A percentile compares a stretch with the other conserved stretches of the same genome.
Conservation (phyloP, 2,329 filamentous ascomycete genomes). For the Exophiala phaeomuriformis region DNA sequence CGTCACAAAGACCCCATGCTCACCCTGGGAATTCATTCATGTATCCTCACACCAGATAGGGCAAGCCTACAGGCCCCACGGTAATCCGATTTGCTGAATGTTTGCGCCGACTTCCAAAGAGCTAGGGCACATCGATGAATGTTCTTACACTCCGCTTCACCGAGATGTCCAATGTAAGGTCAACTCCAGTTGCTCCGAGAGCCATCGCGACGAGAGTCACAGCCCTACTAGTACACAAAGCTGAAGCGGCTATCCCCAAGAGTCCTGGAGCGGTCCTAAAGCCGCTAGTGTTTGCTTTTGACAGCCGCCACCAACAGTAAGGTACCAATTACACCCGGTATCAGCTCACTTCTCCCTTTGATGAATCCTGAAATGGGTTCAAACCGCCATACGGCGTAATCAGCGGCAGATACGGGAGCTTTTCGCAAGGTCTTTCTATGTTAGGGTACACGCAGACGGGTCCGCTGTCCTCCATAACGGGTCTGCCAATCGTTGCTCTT, state of each 20-base stretch:
- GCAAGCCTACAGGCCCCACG: conserved; percentile 1
- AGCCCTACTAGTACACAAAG: neutral
- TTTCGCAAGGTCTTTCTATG: conserved; percentile 2
- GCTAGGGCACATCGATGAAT: neutral
- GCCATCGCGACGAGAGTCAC: neutral
- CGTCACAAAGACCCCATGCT: neutral
- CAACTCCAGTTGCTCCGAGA: neutral
- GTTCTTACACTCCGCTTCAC: neutral
- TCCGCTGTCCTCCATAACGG: conserved; percentile 16
- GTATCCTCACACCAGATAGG: conserved; percentile 7
- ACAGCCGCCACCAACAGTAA: conserved; percentile 5
- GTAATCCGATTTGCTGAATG: neutral
- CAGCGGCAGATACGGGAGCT: neutral
- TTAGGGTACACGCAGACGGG: conserved; percentile 4
- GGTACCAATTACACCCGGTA: neutral
- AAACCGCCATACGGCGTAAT: neutral
- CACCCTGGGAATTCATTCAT: neutral
- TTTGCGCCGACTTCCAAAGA: neutral
- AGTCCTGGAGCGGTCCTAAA: neutral
- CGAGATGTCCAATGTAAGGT: neutral
- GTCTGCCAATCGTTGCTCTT: conserved; percentile 12
- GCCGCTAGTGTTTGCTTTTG: conserved; percentile 7
- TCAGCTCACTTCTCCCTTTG: neutral
- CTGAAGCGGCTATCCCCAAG: neutral
- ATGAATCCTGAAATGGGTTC: neutral